These are phyloP conservation scores for Ceratobasidium sp. DNA, from an alignment of 1,284 basidiomycete genomes.

Conservation along the genomic window DNA sequence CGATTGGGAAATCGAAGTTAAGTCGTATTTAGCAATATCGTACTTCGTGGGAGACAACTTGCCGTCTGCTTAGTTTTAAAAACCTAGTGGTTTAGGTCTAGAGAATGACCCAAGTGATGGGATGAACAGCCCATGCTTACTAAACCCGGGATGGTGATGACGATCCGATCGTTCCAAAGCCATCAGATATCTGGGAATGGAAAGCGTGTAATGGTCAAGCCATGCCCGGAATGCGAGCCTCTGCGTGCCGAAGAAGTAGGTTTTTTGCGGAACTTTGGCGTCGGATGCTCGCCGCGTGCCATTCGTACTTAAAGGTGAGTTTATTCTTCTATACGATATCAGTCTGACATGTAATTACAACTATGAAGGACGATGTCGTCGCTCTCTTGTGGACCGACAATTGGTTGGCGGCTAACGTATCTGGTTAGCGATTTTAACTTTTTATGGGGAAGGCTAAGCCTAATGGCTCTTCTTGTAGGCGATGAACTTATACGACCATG, in stretches of 20 bases:
- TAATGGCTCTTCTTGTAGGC: too few species aligned
- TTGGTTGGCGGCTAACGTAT: too few species aligned
- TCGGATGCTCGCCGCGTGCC: too few species aligned
- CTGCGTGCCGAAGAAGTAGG: not conserved
- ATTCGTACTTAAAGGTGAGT: too few species aligned
- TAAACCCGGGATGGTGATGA: conserved; percentile 36
- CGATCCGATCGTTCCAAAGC: not conserved
- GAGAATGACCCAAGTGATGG: conserved; percentile 27
- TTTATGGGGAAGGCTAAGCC: too few species aligned
- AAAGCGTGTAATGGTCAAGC: not conserved
- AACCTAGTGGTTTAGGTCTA: conserved; percentile 25
- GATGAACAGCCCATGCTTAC: conserved; percentile 21
- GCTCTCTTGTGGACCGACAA: too few species aligned
- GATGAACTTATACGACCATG: too few species aligned
- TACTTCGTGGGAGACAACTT: too few species aligned
- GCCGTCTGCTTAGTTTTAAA: conserved; percentile 7
- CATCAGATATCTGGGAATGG: conserved; percentile 19
- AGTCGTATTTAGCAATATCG: not conserved
- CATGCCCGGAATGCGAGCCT: not conserved
- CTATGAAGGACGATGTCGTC: too few species aligned
- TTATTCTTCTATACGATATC: too few species aligned
- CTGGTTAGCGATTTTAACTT: too few species aligned
- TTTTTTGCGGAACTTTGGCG: not conserved
- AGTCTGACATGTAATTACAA: too few species aligned
- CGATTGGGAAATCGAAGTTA: conserved; percentile 9